Evolutionary conservation across 352 stramenopile species (phyloP), one percentile per base, ranked within the genome.

Genomic region (Phytophthora multivora): DNA sequence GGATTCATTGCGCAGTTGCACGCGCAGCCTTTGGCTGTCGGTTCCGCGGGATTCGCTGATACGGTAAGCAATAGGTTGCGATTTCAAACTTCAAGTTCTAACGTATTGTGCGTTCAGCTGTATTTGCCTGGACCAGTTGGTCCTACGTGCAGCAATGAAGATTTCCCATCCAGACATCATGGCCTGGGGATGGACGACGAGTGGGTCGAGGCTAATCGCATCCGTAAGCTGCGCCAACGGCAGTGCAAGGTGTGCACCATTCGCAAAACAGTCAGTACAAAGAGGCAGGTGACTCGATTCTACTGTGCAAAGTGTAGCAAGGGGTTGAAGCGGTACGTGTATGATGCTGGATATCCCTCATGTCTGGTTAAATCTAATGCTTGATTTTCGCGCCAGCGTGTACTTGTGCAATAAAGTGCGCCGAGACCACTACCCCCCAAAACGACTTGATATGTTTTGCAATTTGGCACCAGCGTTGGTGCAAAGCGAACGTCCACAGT

Each of bases 391-490:
- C 16, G 13, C 11, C 8, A 39, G 33, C 8, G 33, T 16, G 11
- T 39, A 39, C 33, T 25, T 43, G 38, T 43, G 38, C 8, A n/a
- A 43, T 43, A 43, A 43, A 9, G 38, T 43, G 5, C 19, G 19
- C 40, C 40, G 13, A 30, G 19, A 13, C 38, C 40, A 47, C 21
- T 50, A 50, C n/a, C 35, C 15, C 23, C n/a, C n/a, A 21, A 23
- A 38, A 50, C 25, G 21, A 23, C 13, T 11, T 42, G 9, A 50
- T 18, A 6, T 58, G 51, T 23, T 58, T 33, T 40, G 26, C 26
- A 23, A 49, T 50, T 35, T 58, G 38, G 51, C 51, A 50, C 39
- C 51, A 58, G 25, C 38, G 33, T 4, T 58, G 38, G 23, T 10
- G 38, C 39, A 49, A 50, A 42, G 12, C 5, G 51, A 43, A 12